Evolutionary conservation across 805 yeast genomes (phyloP).

Genomic region (Candida adriatica): DNA sequence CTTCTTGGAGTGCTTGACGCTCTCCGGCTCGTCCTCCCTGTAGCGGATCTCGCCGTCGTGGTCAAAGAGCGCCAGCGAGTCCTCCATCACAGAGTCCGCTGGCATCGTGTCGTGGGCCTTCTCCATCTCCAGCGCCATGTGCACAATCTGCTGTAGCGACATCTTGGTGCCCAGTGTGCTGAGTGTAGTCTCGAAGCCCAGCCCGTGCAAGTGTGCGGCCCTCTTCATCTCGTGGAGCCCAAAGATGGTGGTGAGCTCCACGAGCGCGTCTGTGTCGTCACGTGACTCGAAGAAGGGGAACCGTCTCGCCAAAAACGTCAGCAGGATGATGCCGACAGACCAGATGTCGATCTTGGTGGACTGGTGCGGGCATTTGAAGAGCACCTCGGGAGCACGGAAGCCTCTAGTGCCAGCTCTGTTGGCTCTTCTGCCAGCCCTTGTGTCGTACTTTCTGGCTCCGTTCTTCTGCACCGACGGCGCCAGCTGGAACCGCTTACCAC

Average conservation of each 20-base stretch:
- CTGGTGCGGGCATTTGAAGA: conserved; percentile 40
- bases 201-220: conserved; percentile 81
- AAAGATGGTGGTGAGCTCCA: conserved; percentile 76
- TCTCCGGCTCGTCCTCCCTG: conserved; percentile 4
- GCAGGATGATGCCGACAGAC: conserved; percentile 74
- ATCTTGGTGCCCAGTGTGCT: conserved; percentile 35
- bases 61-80: conserved; percentile 40
- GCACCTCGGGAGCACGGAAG: conserved; percentile 78
- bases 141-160: conserved; percentile 31
- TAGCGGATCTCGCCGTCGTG: conserved; percentile 5
- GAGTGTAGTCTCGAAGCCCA: conserved; percentile 67
- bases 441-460: conserved; percentile 84
- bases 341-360: conserved; percentile 74
- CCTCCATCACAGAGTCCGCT: conserved; percentile 63
- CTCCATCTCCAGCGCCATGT: conserved; percentile 38
- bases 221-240: conserved; percentile 68
- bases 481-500: conserved; percentile 21
- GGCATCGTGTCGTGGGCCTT: conserved; percentile 56
- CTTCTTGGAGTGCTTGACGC: conserved; percentile 6
- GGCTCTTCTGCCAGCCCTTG: conserved; percentile 83
- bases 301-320: conserved; percentile 69
- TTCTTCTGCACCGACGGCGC: conserved; percentile 25
- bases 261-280: conserved; percentile 87
- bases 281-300: conserved; percentile 93
- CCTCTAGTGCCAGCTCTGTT: conserved; percentile 94